These are phyloP conservation scores for Pyracantha coccinea DNA, from an alignment of 331 rosid species.

Conservation along the genomic window DNA sequence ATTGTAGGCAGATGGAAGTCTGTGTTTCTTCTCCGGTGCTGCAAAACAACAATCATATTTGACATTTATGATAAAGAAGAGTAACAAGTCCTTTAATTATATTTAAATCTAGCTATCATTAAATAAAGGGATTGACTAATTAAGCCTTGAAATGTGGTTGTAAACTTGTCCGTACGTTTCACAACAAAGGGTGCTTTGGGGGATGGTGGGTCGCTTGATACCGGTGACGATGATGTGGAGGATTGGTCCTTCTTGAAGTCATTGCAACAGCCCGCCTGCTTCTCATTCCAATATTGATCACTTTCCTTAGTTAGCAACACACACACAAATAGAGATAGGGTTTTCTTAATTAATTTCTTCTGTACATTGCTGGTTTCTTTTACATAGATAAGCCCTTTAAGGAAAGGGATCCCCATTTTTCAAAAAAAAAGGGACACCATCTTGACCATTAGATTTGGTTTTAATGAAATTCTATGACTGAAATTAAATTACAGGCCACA, in stretches of 20 bases:
- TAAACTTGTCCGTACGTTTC: conserved; percentile 45
- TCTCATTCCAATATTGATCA: background rate
- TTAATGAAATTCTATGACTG: no score
- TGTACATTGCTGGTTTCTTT: background rate
- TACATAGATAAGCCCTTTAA: no score
- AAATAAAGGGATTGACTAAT: background rate
- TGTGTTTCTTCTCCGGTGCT: conserved; percentile 99
- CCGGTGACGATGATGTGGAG: conserved; percentile 49
- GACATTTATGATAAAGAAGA: background rate
- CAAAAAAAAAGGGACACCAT: no score
- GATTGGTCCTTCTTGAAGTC: conserved; percentile 54
- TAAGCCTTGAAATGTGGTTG: background rate
- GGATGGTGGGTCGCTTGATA: conserved; percentile 58
- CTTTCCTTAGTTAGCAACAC: background rate
- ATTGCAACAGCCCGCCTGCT: conserved; percentile 55
- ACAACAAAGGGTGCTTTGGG: conserved; percentile 88
- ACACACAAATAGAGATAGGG: background rate
- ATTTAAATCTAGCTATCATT: background rate
- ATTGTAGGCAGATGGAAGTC: conserved; percentile 96
- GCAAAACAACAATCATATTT: background rate
- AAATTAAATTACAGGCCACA: no score
- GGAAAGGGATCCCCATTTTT: no score
- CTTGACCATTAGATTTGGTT: no score
- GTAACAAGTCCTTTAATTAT: background rate
- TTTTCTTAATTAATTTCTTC: background rate